Conservation (phyloP, 306 rosid genomes). For the Fragaria ananassa region DNA sequence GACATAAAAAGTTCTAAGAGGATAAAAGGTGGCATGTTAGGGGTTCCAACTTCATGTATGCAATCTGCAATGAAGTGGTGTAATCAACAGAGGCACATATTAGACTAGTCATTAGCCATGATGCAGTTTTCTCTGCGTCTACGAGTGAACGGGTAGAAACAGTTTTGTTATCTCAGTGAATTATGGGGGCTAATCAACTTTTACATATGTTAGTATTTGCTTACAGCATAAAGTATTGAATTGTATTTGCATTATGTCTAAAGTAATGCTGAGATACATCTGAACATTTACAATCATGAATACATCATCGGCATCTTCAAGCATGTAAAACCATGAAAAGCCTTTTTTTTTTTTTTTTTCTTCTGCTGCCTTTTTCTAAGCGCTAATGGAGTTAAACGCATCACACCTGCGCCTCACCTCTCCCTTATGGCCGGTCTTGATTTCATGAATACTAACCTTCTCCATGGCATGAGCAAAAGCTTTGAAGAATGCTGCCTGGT, state of each 20-base stretch:
- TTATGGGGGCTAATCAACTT: background rate
- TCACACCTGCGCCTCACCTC: conserved; percentile 54
- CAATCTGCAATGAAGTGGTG: background rate
- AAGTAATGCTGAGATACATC: background rate
- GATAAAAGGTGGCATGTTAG: too few species aligned
- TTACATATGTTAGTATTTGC: background rate
- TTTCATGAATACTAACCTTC: conserved; percentile 34
- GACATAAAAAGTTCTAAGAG: too few species aligned
- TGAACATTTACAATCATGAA: background rate
- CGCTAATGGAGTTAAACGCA: conserved; percentile 25
- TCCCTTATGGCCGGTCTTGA: conserved; percentile 44
- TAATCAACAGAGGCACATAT: background rate
- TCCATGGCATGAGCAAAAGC: conserved; percentile 46
- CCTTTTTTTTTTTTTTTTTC: background rate
- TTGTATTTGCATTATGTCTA: background rate
- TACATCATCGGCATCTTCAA: background rate
- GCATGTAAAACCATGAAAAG: background rate
- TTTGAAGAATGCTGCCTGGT: conserved; percentile 38
- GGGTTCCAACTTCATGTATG: background rate
- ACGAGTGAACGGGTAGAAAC: background rate
- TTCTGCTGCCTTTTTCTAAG: background rate
- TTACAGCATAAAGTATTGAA: background rate
- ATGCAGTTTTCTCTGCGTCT: background rate
- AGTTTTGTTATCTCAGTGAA: background rate
- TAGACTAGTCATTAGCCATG: background rate